Evolutionary conservation across 305 asterid species (phyloP), one percentile per base, ranked within the genome.

Genomic region (Solanum aculeatissimum): DNA sequence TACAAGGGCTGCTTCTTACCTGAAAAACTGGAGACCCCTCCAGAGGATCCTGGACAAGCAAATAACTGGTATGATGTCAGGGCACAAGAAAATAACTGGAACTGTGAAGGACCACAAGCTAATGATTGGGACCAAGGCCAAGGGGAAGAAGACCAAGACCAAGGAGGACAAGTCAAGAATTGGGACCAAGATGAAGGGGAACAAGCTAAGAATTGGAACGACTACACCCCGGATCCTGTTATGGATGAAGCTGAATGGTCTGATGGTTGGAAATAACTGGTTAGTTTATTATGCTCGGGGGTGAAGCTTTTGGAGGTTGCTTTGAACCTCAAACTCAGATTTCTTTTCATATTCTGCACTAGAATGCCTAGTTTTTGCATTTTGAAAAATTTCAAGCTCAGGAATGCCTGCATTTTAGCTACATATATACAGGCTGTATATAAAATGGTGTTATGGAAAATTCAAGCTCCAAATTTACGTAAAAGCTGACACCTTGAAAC

Each of bases 1-100:
- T 97, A 97, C 84, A 88, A 87, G 84, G 98, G 99, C 47, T 94
- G 98, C 90, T 97, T 97, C 86, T 95, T 97, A 65, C 98, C 98
- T 2, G 89, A 83, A 65, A 91, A 84, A 84, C 86, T 87, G 86
- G 93, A 85, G 82, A 68, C 84, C 70, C 35, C 42, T 49, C 87
- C 55, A 60, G 88, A 84, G 86, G 89, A 71, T 27, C 80, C 84
- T 49, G 62, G 51, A 53, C 51, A 54, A 29, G 66, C 70, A 51
- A 83, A 83, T 69, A 13, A 23, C 21, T 74, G 53, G 81, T n/a
- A 12, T 3, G 72, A 63, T 65, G 66, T 29, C 8, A 47, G 19
- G 32, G 32, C 19, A 38, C 71, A 35, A 47, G 80, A 18, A 25
- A 83, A 40, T 27, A 45, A 66, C 27, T 66, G 69, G 69, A 18